phyloP scores from a whole-genome alignment of 1,139 yeast species.

The Zygosaccharomyces pseudobailii region DNA sequence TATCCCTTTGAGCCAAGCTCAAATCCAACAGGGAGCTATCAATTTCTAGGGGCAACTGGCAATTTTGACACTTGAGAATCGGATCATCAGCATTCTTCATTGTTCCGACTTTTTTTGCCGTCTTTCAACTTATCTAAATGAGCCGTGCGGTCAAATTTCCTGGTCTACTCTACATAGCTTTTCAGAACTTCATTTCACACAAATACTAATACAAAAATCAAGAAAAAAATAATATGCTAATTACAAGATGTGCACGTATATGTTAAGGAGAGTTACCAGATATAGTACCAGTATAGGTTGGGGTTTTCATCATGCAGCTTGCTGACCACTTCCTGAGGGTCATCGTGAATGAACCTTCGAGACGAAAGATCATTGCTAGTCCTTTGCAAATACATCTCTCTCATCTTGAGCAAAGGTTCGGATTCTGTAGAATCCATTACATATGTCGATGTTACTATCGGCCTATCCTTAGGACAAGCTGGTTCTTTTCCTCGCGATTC shows the following conservation, averaged over 20 bases:
- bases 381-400: slow-evolving; percentile 24
- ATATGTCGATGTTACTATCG: slow-evolving; percentile 28
- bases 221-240: background rate
- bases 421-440: slow-evolving; percentile 22
- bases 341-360: slow-evolving; percentile 16
- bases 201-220: background rate
- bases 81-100: slow-evolving; percentile 10
- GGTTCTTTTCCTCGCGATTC: slow-evolving; percentile 13
- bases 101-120: background rate
- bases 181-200: background rate
- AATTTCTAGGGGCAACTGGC: slow-evolving; percentile 53
- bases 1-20: slow-evolving; percentile 48
- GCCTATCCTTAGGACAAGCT: slow-evolving; percentile 23
- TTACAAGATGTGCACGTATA: background rate
- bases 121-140: no score
- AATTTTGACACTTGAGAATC: slow-evolving; percentile 47
- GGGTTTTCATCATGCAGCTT: slow-evolving; percentile 15
- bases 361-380: slow-evolving; percentile 21
- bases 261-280: slow-evolving; percentile 17
- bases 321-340: slow-evolving; percentile 19
- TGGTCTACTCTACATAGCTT: no score
- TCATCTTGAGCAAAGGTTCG: slow-evolving; percentile 21
- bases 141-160: no score
- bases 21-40: slow-evolving; percentile 52
- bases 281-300: slow-evolving; percentile 31